Conservation (phyloP, 768 basidiomycete species). For the Tephrocybe sp. region DNA sequence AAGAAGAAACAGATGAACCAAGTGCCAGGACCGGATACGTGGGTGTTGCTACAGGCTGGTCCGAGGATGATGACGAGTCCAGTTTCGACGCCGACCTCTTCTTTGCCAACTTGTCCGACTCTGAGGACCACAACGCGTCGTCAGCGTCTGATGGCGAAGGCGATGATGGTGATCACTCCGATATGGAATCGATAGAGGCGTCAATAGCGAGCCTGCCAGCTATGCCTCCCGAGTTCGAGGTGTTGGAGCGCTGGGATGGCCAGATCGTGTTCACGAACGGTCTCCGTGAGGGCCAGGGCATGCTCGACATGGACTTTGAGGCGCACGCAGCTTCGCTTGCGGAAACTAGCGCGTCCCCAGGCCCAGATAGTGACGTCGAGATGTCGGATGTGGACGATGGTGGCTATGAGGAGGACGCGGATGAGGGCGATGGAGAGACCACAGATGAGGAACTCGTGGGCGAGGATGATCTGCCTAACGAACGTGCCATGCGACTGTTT, state of each 20-base stretch:
- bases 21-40: conserved; percentile 43
- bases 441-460: conserved; percentile 87
- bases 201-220: conserved; percentile 27
- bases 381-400: conserved; percentile 45
- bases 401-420: conserved; percentile 47
- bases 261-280: conserved; percentile 73
- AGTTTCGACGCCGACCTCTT: conserved; percentile 84
- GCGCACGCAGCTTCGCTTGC: conserved; percentile 54
- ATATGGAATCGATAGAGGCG: conserved; percentile 35
- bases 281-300: conserved; percentile 50
- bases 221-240: conserved; percentile 55
- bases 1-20: conserved; percentile 47
- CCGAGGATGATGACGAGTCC: conserved; percentile 70
- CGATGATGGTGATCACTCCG: conserved; percentile 48
- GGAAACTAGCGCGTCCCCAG: conserved; percentile 47
- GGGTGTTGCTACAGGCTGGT: conserved; percentile 76
- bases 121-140: conserved; percentile 36
- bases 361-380: conserved; percentile 53
- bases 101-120: conserved; percentile 74
- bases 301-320: conserved; percentile 73
- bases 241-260: conserved; percentile 75
- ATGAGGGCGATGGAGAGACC: conserved; percentile 68
- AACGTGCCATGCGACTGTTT: conserved; percentile 74
- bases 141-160: conserved; percentile 28
- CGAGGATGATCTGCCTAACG: conserved; percentile 68